These are phyloP conservation scores for Aureobasidium sp. DNA, from an alignment of 2,329 filamentous ascomycete species.

Conservation along the genomic window DNA sequence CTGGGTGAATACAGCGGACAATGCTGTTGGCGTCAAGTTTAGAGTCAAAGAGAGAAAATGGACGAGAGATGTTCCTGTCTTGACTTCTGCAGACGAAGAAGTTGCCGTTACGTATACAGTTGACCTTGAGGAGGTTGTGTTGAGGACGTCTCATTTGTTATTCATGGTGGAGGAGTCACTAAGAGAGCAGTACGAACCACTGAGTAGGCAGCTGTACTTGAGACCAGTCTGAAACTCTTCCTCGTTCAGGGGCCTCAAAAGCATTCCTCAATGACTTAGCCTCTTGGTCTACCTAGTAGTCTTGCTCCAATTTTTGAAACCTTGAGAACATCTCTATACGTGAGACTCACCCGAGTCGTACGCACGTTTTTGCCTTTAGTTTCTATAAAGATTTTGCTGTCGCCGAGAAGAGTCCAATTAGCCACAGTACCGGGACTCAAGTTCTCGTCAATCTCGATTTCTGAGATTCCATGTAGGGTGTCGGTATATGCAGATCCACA, in stretches of 20 bases:
- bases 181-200: slow-evolving; percentile 2
- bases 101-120: slow-evolving; percentile 62
- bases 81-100: slow-evolving; percentile 55
- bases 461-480: slow-evolving; percentile 68
- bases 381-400: slow-evolving; percentile 33
- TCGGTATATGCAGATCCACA: slow-evolving; percentile 60
- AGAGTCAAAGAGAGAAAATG: slow-evolving; percentile 50
- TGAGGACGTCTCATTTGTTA: slow-evolving; percentile 58
- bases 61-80: slow-evolving; percentile 44
- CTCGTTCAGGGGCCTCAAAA: neutral
- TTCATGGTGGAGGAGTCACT: slow-evolving; percentile 53
- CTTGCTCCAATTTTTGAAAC: slow-evolving; percentile 68
- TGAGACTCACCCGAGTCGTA: slow-evolving; percentile 62
- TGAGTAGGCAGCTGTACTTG: slow-evolving; percentile 3
- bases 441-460: slow-evolving; percentile 57
- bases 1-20: slow-evolving; percentile 58
- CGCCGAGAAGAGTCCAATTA: slow-evolving; percentile 64
- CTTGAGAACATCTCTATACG: slow-evolving; percentile 80
- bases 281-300: slow-evolving; percentile 44
- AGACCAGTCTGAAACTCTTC: neutral
- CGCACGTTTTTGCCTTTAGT: slow-evolving; percentile 52
- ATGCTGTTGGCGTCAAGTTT: slow-evolving; percentile 62
- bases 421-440: slow-evolving; percentile 52
- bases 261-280: neutral
- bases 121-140: slow-evolving; percentile 64